phyloP scores from a whole-genome alignment of 1,284 basidiomycete genomes.

The Hemileia vastatrix region DNA sequence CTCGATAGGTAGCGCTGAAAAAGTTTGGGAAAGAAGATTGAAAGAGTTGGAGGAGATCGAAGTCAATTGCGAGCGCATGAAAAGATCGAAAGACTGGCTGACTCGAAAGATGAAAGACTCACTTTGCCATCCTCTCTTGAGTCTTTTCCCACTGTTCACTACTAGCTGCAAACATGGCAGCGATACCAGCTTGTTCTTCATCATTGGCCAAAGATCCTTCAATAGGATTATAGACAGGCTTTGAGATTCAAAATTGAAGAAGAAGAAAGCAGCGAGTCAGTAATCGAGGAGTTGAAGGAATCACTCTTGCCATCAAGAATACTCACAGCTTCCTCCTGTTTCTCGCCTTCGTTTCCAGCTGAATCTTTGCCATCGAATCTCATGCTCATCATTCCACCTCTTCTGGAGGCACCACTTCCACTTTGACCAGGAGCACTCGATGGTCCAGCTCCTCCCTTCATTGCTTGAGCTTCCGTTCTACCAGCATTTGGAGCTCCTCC shows the following conservation, averaged over 20 bases:
- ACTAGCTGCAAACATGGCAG: constrained; percentile 86
- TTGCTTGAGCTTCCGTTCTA: too few species aligned
- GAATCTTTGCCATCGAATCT: constrained; percentile 33
- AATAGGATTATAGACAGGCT: constrained; percentile 22
- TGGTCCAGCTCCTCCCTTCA: not conserved
- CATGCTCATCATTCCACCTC: constrained; percentile 37
- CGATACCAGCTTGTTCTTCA: constrained; percentile 77
- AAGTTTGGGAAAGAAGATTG: constrained; percentile 41
- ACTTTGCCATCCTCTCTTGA: constrained; percentile 94
- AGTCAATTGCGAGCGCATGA: not conserved
- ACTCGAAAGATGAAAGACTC: constrained; percentile 57
- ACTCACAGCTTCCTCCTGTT: not conserved
- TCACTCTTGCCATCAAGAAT: not conserved
- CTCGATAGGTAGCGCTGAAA: constrained; percentile 49
- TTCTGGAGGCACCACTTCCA: not conserved
- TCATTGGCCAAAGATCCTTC: constrained; percentile 46
- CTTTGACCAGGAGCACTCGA: not conserved
- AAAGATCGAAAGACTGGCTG: constrained; percentile 13
- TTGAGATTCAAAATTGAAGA: not conserved
- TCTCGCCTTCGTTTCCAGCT: constrained; percentile 4
- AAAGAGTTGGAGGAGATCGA: constrained; percentile 29
- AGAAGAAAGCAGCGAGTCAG: constrained; percentile 3
- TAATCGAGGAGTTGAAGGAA: not conserved
- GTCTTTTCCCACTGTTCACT: constrained; percentile 87
- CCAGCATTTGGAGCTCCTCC: constrained; percentile 60